These are phyloP conservation scores for Melampsora medusae DNA, from an alignment of 1,284 basidiomycete species.

Conservation along the genomic window DNA sequence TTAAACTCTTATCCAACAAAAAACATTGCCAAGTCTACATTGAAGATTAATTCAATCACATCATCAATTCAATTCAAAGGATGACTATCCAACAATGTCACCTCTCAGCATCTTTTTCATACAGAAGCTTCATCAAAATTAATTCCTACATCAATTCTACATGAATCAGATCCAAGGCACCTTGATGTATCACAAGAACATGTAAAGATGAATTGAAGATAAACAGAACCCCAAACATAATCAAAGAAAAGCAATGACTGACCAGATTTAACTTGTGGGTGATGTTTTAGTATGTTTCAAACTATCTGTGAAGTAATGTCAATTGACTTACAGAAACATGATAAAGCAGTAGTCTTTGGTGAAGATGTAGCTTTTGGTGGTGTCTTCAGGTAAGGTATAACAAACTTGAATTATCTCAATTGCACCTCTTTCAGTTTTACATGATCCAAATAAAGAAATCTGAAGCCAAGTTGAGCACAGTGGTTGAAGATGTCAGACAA, in stretches of 20 bases:
- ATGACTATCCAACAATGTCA: constrained; percentile 30
- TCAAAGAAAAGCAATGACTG: not conserved
- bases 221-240: not conserved
- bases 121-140: constrained; percentile 18
- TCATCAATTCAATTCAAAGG: not conserved
- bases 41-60: no score
- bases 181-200: not conserved
- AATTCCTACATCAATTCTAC: not conserved
- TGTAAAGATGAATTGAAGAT: constrained; percentile 16
- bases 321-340: constrained; percentile 59
- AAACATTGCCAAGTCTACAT: no score
- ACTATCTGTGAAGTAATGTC: constrained; percentile 44
- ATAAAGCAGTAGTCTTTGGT: constrained; percentile 84
- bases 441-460: no score
- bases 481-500: no score
- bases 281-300: constrained; percentile 41
- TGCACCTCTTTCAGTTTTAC: no score
- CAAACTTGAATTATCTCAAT: no score
- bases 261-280: not conserved
- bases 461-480: no score
- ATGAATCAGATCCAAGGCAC: not conserved
- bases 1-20: no score
- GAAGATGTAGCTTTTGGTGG: constrained; percentile 69
- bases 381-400: constrained; percentile 31
- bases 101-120: constrained; percentile 32